phyloP scores from a whole-genome alignment of 2,329 filamentous ascomycete species.

The Alternaria incomplexa region DNA sequence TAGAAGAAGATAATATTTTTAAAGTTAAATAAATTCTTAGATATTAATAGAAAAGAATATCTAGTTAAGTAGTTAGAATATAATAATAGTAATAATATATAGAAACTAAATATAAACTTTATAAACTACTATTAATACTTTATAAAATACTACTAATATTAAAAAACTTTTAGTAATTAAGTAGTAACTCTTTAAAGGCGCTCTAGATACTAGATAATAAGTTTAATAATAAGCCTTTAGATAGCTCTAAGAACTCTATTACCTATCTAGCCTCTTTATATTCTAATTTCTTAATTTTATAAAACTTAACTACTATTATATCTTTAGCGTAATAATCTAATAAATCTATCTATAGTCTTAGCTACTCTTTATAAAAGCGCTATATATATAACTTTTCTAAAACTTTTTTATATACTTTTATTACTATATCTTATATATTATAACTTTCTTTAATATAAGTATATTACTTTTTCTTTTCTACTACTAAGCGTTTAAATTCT shows the following conservation, averaged over 20 bases:
- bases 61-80: too few species aligned
- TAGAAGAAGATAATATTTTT: too few species aligned
- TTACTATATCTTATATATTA: not conserved
- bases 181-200: not conserved
- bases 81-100: too few species aligned
- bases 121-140: too few species aligned
- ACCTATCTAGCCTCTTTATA: not conserved
- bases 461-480: not conserved
- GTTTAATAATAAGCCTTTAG: too few species aligned
- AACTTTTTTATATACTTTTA: not conserved
- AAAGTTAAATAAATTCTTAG: too few species aligned
- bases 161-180: too few species aligned
- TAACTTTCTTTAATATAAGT: not conserved
- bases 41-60: too few species aligned
- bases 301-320: not conserved
- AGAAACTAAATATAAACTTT: too few species aligned
- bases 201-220: not conserved
- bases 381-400: not conserved
- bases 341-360: not conserved
- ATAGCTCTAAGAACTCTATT: not conserved
- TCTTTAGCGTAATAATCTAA: not conserved
- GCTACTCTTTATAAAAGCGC: not conserved
- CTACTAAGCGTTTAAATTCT: not conserved
- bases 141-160: too few species aligned
- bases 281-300: not conserved